Evolutionary conservation across 495 filamentous ascomycete genomes (phyloP).

Genomic region (Parathielavia hyrcaniae): DNA sequence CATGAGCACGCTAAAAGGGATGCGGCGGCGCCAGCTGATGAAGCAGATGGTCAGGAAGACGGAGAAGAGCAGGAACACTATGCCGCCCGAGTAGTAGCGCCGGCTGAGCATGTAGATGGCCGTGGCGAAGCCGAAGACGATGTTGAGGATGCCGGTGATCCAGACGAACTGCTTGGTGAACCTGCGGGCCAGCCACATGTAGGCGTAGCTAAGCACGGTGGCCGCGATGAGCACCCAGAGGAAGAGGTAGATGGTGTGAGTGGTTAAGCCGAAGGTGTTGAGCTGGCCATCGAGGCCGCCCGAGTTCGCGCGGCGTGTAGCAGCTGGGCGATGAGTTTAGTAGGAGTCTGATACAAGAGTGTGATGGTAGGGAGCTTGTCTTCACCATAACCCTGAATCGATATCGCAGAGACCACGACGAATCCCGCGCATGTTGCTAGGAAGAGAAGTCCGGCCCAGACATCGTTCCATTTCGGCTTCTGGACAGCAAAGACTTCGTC

Average conservation of each 20-base stretch:
- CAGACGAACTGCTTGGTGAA: slow-evolving; percentile 91
- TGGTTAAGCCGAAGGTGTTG: slow-evolving; percentile 62
- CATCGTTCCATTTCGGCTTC: slow-evolving; percentile 78
- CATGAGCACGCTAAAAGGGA: slow-evolving; percentile 87
- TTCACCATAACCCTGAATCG: slow-evolving; percentile 66
- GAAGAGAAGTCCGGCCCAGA: slow-evolving; percentile 82
- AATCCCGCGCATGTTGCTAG: slow-evolving; percentile 69
- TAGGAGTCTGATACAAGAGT: neutral
- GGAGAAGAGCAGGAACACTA: slow-evolving; percentile 75
- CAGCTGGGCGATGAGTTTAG: slow-evolving; percentile 23
- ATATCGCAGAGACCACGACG: slow-evolving; percentile 66
- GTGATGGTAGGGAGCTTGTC: neutral
- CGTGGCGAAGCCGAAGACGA: slow-evolving; percentile 57
- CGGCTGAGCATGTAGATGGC: slow-evolving; percentile 66
- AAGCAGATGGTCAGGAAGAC: slow-evolving; percentile 51
- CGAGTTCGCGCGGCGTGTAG: slow-evolving; percentile 60
- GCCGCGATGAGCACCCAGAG: slow-evolving; percentile 66
- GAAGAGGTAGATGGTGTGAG: slow-evolving; percentile 82
- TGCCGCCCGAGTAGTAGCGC: slow-evolving; percentile 72
- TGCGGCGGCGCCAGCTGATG: slow-evolving; percentile 71
- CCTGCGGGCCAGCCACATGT: slow-evolving; percentile 67
- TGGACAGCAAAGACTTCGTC: slow-evolving; percentile 74
- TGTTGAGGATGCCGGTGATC: slow-evolving; percentile 83
- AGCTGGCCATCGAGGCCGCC: slow-evolving; percentile 68
- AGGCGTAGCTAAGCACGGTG: slow-evolving; percentile 65